Conservation (phyloP, 768 basidiomycete species). For the Termitomyces sp. region DNA sequence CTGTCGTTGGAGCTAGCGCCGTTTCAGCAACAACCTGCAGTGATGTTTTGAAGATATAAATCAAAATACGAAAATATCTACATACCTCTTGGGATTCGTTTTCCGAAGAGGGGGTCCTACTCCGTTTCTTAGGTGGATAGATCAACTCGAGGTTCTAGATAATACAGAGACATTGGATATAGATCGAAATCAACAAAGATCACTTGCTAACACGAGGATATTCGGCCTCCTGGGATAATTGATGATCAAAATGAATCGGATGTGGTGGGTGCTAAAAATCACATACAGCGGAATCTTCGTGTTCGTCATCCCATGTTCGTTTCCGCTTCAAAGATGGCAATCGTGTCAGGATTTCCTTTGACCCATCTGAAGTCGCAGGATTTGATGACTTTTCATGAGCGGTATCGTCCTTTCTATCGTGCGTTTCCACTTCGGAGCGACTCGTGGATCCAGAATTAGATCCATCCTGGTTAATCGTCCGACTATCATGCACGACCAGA, state of each 20-base stretch:
- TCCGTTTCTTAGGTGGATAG: slow-evolving; percentile 39
- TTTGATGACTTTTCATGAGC: background rate
- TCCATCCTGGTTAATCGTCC: slow-evolving; percentile 1
- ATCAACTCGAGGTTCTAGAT: slow-evolving; percentile 46
- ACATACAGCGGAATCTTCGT: slow-evolving; percentile 19
- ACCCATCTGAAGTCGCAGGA: background rate
- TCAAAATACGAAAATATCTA: background rate
- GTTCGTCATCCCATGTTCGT: slow-evolving; percentile 22
- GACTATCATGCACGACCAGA: slow-evolving; percentile 11
- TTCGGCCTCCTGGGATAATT: slow-evolving; percentile 28
- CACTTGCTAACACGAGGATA: slow-evolving; percentile 41
- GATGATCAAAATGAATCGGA: slow-evolving; percentile 10
- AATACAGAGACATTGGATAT: background rate
- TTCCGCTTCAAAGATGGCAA: slow-evolving; percentile 26
- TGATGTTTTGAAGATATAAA: background rate
- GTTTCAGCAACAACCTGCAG: slow-evolving; percentile 4
- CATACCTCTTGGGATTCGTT: slow-evolving; percentile 24
- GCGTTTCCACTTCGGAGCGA: background rate
- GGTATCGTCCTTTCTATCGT: background rate
- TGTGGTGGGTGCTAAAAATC: background rate
- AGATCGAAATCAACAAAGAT: background rate
- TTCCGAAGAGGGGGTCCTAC: slow-evolving; percentile 39
- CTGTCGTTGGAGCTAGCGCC: background rate
- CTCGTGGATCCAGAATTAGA: slow-evolving; percentile 8
- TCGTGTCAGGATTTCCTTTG: background rate